Percentiles rank a stretch among this genome's conserved stretches.
These are phyloP conservation scores for Aleurites moluccanus DNA, from an alignment of 441 rosid species.

Conservation along the genomic window DNA sequence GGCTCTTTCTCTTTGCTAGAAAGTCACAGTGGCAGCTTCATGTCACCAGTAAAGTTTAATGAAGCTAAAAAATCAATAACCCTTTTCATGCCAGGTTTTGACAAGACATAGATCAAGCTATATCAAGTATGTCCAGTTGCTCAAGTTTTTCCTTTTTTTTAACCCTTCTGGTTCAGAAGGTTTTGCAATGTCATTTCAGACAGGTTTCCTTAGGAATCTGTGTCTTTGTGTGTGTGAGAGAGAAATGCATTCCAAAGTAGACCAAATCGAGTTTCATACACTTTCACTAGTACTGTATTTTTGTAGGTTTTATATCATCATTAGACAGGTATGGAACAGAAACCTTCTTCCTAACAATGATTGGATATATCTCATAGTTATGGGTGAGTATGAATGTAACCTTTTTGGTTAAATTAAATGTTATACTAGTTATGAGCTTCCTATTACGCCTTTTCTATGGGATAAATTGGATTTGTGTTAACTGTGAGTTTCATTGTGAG, in stretches of 20 bases:
- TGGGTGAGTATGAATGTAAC: background rate
- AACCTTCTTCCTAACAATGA: background rate
- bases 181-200: background rate
- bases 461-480: background rate
- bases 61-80: constrained; percentile 52
- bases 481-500: background rate
- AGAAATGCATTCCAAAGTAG: constrained; percentile 1
- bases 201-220: background rate
- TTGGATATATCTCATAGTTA: background rate
- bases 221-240: background rate
- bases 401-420: background rate
- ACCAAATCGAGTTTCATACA: background rate
- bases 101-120: constrained; percentile 89
- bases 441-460: background rate
- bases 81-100: constrained; percentile 88
- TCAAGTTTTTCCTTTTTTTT: constrained; percentile 7
- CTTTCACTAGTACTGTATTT: background rate
- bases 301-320: background rate
- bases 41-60: constrained; percentile 60
- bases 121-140: constrained; percentile 59
- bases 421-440: background rate
- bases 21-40: constrained; percentile 27
- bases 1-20: constrained; percentile 43
- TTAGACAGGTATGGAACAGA: background rate
- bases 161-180: constrained; percentile 1